These are phyloP conservation scores for Gaertneriomyces sp. DNA, from an alignment of 192 early-diverging fungal species.

Conservation along the genomic window DNA sequence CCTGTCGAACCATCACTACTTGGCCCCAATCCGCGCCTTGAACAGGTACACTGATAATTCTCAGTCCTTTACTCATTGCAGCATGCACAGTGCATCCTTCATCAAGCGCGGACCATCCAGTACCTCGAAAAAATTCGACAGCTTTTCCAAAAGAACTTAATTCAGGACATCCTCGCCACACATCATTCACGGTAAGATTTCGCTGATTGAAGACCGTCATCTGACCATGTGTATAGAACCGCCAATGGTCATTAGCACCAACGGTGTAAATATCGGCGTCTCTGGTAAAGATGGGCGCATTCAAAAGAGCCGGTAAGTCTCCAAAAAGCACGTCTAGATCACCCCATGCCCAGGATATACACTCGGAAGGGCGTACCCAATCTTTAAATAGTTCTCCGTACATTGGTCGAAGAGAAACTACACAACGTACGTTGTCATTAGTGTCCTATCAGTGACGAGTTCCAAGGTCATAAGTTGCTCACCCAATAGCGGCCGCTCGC, in stretches of 20 bases:
- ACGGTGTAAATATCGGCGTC: slow-evolving; percentile 19
- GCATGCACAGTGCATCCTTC: slow-evolving; percentile 22
- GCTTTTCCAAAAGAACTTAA: neutral
- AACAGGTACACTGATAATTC: neutral
- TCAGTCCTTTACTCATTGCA: neutral
- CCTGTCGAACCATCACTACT: neutral
- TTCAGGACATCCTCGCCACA: slow-evolving; percentile 12
- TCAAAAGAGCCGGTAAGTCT: neutral
- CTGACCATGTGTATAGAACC: slow-evolving; percentile 24
- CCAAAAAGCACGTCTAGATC: slow-evolving; percentile 22
- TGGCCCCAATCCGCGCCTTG: slow-evolving; percentile 7
- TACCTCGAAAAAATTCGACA: neutral
- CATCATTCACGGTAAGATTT: neutral
- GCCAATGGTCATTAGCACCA: slow-evolving; percentile 2
- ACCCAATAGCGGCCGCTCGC: neutral
- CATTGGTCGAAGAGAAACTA: slow-evolving; percentile 7
- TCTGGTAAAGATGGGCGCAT: neutral
- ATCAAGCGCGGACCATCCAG: slow-evolving; percentile 15
- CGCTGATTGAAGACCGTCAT: slow-evolving; percentile 16
- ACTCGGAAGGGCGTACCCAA: slow-evolving; percentile 12
- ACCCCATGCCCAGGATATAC: slow-evolving; percentile 23
- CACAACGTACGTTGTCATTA: neutral
- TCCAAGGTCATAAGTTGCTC: neutral
- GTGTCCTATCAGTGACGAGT: neutral
- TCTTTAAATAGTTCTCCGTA: slow-evolving; percentile 14